phyloP scores from a whole-genome alignment of 352 stramenopile genomes.

The Phytopythium boreale region DNA sequence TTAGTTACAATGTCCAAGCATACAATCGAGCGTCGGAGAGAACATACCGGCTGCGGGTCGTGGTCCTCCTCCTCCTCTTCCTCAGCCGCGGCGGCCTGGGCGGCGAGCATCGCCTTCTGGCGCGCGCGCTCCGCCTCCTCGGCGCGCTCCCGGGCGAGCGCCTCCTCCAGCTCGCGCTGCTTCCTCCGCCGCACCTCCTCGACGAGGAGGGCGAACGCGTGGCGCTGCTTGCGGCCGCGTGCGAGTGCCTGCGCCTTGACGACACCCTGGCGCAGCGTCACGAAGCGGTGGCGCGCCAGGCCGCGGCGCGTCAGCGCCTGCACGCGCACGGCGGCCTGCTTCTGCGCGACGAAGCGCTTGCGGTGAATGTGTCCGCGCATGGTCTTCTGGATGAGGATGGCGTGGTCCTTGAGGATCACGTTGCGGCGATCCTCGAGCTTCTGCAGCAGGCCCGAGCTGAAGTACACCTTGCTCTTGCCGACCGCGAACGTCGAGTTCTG shows the following conservation, averaged over 20 bases:
- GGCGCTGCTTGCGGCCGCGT: constrained; percentile 63
- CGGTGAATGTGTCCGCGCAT: constrained; percentile 59
- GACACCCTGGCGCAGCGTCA: constrained; percentile 35
- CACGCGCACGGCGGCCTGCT: constrained; percentile 40
- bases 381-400: constrained; percentile 75
- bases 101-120: constrained; percentile 34
- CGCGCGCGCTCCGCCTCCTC: constrained; percentile 28
- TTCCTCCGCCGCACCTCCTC: constrained; percentile 34
- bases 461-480: constrained; percentile 81
- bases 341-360: constrained; percentile 50
- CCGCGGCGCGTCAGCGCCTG: constrained; percentile 45
- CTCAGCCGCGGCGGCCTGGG: constrained; percentile 35
- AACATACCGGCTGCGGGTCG: constrained; percentile 56
- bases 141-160: constrained; percentile 33
- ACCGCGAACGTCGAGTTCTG: constrained; percentile 82
- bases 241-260: constrained; percentile 53
- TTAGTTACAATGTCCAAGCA: constrained; percentile 31
- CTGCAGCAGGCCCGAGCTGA: constrained; percentile 89
- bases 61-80: constrained; percentile 17
- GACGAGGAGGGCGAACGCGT: constrained; percentile 45
- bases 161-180: constrained; percentile 21
- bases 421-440: constrained; percentile 86
- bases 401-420: constrained; percentile 67
- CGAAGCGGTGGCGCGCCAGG: constrained; percentile 39
- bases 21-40: too few relatives aligned